Conservation (phyloP, 2,329 filamentous ascomycete genomes). For the Teratosphaeria viscida region DNA sequence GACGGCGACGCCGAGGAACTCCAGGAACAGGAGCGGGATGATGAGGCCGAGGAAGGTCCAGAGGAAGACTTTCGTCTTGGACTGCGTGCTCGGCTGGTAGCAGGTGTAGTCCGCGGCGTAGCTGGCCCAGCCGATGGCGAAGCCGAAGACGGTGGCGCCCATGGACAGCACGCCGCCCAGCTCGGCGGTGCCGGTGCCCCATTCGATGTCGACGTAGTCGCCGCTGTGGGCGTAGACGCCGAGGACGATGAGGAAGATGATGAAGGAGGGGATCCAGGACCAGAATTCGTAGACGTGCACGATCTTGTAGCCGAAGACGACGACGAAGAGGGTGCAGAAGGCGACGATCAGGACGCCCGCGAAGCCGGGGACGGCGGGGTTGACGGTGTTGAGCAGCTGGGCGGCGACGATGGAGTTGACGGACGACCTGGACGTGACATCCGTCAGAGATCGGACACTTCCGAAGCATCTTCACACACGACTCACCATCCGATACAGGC, state of each 20-base stretch:
- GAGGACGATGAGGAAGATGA: slow-evolving; percentile 62
- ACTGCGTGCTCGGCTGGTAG: slow-evolving; percentile 57
- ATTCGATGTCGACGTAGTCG: slow-evolving; percentile 52
- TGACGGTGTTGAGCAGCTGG: slow-evolving; percentile 66
- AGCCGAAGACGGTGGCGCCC: slow-evolving; percentile 55
- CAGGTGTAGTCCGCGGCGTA: slow-evolving; percentile 72
- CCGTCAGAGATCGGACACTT: background rate
- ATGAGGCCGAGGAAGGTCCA: slow-evolving; percentile 61
- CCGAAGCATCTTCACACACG: background rate
- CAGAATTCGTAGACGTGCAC: slow-evolving; percentile 70
- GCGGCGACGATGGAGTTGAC: slow-evolving; percentile 74
- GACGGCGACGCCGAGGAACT: slow-evolving; percentile 62
- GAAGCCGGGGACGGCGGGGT: slow-evolving; percentile 56
- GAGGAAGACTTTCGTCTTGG: slow-evolving; percentile 53
- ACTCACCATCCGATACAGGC: slow-evolving; percentile 7
- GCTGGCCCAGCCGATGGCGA: slow-evolving; percentile 62
- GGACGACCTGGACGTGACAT: slow-evolving; percentile 54
- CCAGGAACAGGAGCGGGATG: slow-evolving; percentile 60
- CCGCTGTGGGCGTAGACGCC: slow-evolving; percentile 59
- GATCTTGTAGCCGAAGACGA: slow-evolving; percentile 64
- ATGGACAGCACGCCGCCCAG: slow-evolving; percentile 55
- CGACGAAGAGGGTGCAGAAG: slow-evolving; percentile 55
- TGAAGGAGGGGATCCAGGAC: slow-evolving; percentile 61
- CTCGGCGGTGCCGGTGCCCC: slow-evolving; percentile 48
- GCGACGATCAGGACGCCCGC: slow-evolving; percentile 68